phyloP scores from a whole-genome alignment of 768 basidiomycete species.

The Agrocybe pediades region DNA sequence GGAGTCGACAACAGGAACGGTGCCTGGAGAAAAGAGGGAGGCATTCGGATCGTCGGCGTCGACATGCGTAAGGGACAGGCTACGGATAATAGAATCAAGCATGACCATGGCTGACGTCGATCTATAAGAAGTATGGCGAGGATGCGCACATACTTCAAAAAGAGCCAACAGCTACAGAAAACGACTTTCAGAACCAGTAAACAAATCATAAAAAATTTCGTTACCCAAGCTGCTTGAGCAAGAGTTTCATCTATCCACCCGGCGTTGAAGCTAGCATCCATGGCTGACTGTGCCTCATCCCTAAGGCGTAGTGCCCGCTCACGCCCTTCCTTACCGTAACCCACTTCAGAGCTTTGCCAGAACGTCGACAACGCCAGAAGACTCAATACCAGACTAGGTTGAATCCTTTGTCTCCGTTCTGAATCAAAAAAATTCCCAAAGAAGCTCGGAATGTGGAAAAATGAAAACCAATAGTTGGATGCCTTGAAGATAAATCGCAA shows the following conservation, averaged over 20 bases:
- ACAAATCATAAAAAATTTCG: constrained; percentile 17
- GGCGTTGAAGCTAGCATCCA: constrained; percentile 72
- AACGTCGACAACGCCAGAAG: constrained; percentile 67
- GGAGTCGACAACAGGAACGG: constrained; percentile 47
- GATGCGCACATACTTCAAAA: constrained; percentile 75
- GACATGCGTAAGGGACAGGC: constrained; percentile 57
- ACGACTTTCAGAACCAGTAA: neutral
- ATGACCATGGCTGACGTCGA: constrained; percentile 57
- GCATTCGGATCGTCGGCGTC: constrained; percentile 58
- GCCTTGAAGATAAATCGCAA: constrained; percentile 64
- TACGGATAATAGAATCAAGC: constrained; percentile 70
- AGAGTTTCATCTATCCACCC: constrained; percentile 75
- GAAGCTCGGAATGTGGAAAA: constrained; percentile 72
- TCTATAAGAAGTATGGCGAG: constrained; percentile 54
- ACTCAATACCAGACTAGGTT: constrained; percentile 67
- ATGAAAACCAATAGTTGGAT: constrained; percentile 74
- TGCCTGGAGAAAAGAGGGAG: constrained; percentile 47
- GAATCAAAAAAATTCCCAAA: constrained; percentile 61
- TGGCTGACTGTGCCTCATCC: constrained; percentile 67
- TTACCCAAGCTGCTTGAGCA: constrained; percentile 79
- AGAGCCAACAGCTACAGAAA: constrained; percentile 59
- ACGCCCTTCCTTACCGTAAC: constrained; percentile 50
- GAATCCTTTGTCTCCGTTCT: constrained; percentile 52
- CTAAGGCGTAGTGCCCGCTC: constrained; percentile 59
- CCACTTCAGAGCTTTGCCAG: constrained; percentile 69